Evolutionary conservation across 2,329 filamentous ascomycete genomes (phyloP), one percentile per base, ranked within the genome.

Genomic region (Whalleya microplaca): DNA sequence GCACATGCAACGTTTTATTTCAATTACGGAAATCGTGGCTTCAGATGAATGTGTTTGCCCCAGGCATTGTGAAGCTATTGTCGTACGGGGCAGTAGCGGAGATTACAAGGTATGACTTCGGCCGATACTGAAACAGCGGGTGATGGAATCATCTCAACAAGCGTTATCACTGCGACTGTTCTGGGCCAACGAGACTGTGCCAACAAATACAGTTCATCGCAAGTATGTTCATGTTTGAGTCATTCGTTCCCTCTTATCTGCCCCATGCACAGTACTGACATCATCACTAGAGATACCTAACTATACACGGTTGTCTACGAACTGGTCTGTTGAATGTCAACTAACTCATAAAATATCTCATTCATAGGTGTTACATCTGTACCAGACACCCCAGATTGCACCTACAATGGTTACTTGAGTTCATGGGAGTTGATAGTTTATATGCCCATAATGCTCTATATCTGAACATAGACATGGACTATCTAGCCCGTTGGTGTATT

Each of bases 71-170:
- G 29, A 16, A 59, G 58, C 18, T 64, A 59, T 45, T 16, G 64
- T 66, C 46, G 49, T 51, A 67, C 66, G 57, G 19, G 47, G 53
- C 49, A 21, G 21, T 16, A 41, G 20, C 58, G 63, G 61, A 64
- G 55, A 67, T 66, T 66, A 64, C 57, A 55, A 62, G 45, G 65
- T 66, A 62, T 61, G 62, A 68, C 63, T 55, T 64, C 59, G 56
- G 55, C 45, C 56, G 51, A 43, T 45, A 53, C 53, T 64, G 63
- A 68, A 64, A 68, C 64, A 63, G 23, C 41, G 47, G 53, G 44
- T 52, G 52, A 50, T 54, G 47, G 48, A 49, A 53, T 58, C 42
- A 56, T 48, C 45, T 63, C 55, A 56, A 45, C 50, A 62, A 58
- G 60, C 55, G 57, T 58, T 62, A 56, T 56, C 58, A 41, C 53